Evolutionary conservation across 192 early-diverging fungal species (phyloP), one percentile per base, ranked within the genome.

Genomic region (Coemansia sp.): DNA sequence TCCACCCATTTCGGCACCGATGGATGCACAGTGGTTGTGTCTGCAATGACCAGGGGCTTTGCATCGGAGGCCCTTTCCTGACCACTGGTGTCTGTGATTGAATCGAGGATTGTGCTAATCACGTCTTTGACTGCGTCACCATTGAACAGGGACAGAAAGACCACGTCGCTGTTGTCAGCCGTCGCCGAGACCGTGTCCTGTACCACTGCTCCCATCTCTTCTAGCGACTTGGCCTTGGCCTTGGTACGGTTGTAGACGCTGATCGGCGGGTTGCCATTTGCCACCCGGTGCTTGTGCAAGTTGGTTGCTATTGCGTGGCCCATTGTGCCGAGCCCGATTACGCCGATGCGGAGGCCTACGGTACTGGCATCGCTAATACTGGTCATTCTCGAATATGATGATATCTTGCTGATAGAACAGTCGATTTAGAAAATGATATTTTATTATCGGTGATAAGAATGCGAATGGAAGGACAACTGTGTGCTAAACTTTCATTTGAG

Each of bases 181-280:
- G 83, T 46, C 7, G 69, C 55, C 14, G 68, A 52, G 5, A 78
- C 37, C 10, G 78, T 68, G 2, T 32, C 23, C 15, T 53, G 62
- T 4, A 67, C 72, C 0, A 38, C 25, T 4, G 78, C 82, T 3
- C 79, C 82, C 2, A 61, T 60, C 11, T 58, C 40, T 0, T 48
- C 37, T 7, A 87, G 35, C 0, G 42, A 30, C 4, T 59, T 55
- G 29, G 78, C 67, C 52, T 82, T 83, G 26, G 60, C 37, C 2
- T 20, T 22, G 3, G 82, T 79, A 28, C 87, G 85, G 67, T 89
- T 89, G 57, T 81, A 83, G 15, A 85, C 84, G n/a, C 43, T 46
- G 3, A 65, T 50, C 1, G 61, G 33, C 0, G 80, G 63, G 3
- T 84, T 58, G 7, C 51, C 44, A 8, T 60, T 32, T 8, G 50